These are phyloP conservation scores for Aspergillus sp. DNA, from an alignment of 2,329 filamentous ascomycete genomes.

Conservation along the genomic window DNA sequence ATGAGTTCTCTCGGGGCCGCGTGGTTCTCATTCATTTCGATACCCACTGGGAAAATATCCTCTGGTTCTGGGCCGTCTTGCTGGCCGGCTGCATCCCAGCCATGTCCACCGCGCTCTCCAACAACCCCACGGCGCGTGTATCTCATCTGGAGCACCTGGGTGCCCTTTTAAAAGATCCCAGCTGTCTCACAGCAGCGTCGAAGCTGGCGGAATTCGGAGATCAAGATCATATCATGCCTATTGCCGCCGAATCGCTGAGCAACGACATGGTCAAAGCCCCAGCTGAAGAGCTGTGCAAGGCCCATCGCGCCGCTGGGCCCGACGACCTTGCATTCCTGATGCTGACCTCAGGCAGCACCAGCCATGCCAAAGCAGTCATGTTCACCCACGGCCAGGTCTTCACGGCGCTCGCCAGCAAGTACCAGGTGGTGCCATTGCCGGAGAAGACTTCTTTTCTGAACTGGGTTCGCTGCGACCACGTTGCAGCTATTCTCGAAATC, in stretches of 20 bases:
- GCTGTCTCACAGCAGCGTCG: not conserved
- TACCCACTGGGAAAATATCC: conserved; percentile 37
- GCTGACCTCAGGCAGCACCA: conserved; percentile 57
- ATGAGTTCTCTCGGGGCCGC: not conserved
- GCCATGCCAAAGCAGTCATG: conserved; percentile 52
- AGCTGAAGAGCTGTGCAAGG: not conserved
- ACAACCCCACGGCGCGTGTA: conserved; percentile 14
- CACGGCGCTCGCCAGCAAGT: conserved; percentile 34
- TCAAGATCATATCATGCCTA: not conserved
- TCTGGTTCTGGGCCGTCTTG: conserved; percentile 45
- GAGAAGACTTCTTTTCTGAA: conserved; percentile 41
- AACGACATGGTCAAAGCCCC: not conserved
- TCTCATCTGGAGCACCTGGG: not conserved
- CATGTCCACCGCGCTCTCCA: conserved; percentile 36
- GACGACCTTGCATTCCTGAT: conserved; percentile 42
- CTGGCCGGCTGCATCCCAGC: conserved; percentile 39
- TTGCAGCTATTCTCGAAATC: conserved; percentile 53
- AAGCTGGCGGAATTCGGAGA: not conserved
- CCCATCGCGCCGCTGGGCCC: not conserved
- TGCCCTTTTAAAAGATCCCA: not conserved
- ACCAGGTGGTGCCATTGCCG: conserved; percentile 21
- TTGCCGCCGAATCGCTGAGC: not conserved
- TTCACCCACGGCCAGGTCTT: conserved; percentile 36
- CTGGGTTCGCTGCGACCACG: conserved; percentile 57
- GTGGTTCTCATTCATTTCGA: conserved; percentile 33